Evolutionary conservation across 1,139 yeast species (phyloP).

Genomic region (Diutina neorugosa): DNA sequence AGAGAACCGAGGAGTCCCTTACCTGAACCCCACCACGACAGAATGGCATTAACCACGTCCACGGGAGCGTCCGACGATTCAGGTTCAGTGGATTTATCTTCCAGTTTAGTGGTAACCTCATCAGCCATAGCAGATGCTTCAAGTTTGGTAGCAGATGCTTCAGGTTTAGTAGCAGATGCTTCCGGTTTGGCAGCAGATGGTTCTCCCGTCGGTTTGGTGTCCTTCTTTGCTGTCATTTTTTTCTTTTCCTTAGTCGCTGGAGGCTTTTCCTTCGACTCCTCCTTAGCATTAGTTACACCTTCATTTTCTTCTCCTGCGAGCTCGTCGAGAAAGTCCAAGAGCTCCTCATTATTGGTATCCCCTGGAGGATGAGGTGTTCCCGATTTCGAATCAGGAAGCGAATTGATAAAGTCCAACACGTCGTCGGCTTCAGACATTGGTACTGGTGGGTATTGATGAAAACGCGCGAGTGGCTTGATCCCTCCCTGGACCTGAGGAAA

Average conservation of each 20-base stretch:
- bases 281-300: background rate
- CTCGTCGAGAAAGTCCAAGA: slow-evolving; percentile 80
- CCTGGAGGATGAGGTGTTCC: slow-evolving; percentile 23
- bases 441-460: no score
- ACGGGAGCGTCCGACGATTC: slow-evolving; percentile 11
- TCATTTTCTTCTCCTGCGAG: slow-evolving; percentile 37
- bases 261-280: background rate
- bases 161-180: background rate
- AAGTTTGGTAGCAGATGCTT: slow-evolving; percentile 1
- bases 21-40: slow-evolving; percentile 76
- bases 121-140: no score
- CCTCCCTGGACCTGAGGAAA: no score
- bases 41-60: slow-evolving; percentile 59
- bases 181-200: background rate
- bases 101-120: no score
- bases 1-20: slow-evolving; percentile 57
- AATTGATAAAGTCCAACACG: slow-evolving; percentile 80
- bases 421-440: slow-evolving; percentile 41
- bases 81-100: no score
- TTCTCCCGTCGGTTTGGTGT: background rate
- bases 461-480: no score
- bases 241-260: background rate
- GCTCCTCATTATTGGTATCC: slow-evolving; percentile 51
- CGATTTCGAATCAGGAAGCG: slow-evolving; percentile 61
- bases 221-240: background rate